Evolutionary conservation across 2,329 filamentous ascomycete species (phyloP).

Genomic region (Stagonosporopsis vannaccii): DNA sequence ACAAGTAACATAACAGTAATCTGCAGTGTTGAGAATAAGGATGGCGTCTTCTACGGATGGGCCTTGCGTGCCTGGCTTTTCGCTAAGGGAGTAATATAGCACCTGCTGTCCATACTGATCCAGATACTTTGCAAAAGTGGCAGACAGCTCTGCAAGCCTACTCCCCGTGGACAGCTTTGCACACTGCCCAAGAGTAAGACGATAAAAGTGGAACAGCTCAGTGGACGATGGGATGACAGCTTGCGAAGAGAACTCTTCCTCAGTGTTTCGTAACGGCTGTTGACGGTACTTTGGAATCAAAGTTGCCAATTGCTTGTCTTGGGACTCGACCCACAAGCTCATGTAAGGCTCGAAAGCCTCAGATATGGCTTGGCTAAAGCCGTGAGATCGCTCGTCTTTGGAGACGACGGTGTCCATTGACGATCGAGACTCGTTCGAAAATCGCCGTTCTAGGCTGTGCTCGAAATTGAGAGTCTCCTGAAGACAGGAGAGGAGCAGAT

Average conservation of each 20-base stretch:
- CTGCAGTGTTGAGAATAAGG: conserved; percentile 91
- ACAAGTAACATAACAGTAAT: conserved; percentile 95
- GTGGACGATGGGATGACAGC: conserved; percentile 93
- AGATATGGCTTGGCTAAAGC: conserved; percentile 89
- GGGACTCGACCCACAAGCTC: conserved; percentile 95
- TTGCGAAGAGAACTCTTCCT: conserved; percentile 92
- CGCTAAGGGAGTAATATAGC: conserved; percentile 73
- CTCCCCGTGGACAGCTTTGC: conserved; percentile 94
- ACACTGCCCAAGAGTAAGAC: conserved; percentile 89
- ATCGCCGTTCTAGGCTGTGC: conserved; percentile 84
- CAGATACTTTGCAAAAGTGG: conserved; percentile 87
- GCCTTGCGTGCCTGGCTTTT: conserved; percentile 63
- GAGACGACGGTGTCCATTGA: conserved; percentile 92
- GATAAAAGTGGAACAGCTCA: conserved; percentile 97
- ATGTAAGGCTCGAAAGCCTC: conserved; percentile 97
- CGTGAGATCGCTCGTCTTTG: conserved; percentile 74
- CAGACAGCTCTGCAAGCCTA: conserved; percentile 82
- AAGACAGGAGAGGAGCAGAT: conserved; percentile 83
- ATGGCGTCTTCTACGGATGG: conserved; percentile 78
- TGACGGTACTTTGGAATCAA: conserved; percentile 88
- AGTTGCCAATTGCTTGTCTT: conserved; percentile 83
- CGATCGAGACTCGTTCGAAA: conserved; percentile 73
- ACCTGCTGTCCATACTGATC: conserved; percentile 97
- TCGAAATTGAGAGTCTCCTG: conserved; percentile 98
- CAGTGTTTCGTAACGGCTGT: conserved; percentile 78